Base-by-base conservation (phyloP, 768 basidiomycete genomes). In the Pisolithus orientalis region DNA sequence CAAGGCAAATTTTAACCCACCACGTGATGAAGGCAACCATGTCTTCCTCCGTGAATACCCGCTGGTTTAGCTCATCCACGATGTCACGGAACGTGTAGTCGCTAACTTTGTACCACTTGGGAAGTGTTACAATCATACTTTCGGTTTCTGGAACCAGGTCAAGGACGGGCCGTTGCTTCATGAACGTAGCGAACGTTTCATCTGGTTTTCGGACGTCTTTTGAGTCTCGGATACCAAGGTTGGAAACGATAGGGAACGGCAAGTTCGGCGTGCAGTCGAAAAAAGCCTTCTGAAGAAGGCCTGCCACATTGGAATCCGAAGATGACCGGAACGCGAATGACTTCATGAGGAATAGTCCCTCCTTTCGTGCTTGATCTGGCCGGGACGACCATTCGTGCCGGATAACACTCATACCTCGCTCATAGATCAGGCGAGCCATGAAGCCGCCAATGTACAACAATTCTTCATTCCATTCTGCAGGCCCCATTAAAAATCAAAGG, bases 291-390 rank as follows among this genome's bases (percentile, higher is more conserved):
- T 90, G 83, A 53, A 93, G 76, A 17, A 80, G 66, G 10, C 68
- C 69, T 0, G 88, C 83, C 21, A 95, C 87, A 40, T 87, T 79
- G 5, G 80, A 62, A 0, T 87, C 89, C 1, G 94, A 93, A 0
- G 94, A 94, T 2, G 78, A 71, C 54, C 83, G 79, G 69, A 90
- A 96, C 0, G 89, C 85, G 73, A 96, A 97, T 72, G 94, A 95
- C 50, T 79, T 80, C 52, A 96, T 75, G 5, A 85, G 79, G 59
- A 92, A 90, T 16, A 90, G 67, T 9, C 82, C 84, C 42, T 52
- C 52, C 39, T 31, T 47, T 39, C 37, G 56, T 11, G 28, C 37
- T 6, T 45, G 34, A 6, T 27, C 40, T 17, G 34, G 43, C 51
- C 5, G 8, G 25, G 40, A 37, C n/a, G 62, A 43, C 68, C 71